These are phyloP conservation scores for Vitis rupestris DNA, from an alignment of 164 flowering plant species.

Conservation along the genomic window DNA sequence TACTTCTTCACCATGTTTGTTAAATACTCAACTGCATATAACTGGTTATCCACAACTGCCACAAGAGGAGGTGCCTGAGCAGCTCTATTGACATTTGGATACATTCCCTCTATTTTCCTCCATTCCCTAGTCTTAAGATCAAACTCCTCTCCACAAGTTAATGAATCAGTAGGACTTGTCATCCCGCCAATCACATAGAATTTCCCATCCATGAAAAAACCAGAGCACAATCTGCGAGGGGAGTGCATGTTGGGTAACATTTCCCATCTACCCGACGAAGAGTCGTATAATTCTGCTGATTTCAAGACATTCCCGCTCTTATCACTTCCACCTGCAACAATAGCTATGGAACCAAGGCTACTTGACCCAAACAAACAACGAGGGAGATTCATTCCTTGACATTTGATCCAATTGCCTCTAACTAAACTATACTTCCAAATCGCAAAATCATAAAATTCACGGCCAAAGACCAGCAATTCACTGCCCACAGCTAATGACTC, in stretches of 20 bases:
- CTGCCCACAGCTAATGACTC: constrained; percentile 69
- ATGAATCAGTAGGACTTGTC: constrained; percentile 37
- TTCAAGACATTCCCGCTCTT: constrained; percentile 45
- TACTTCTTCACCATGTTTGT: constrained; percentile 62
- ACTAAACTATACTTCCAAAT: constrained; percentile 56
- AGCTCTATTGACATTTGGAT: constrained; percentile 48
- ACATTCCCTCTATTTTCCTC: constrained; percentile 65
- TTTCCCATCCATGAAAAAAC: constrained; percentile 68
- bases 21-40: constrained; percentile 54
- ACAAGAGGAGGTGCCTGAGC: constrained; percentile 81
- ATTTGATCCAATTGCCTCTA: constrained; percentile 40
- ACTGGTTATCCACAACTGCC: constrained; percentile 63
- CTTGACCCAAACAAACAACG: constrained; percentile 71
- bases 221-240: constrained; percentile 62
- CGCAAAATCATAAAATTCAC: constrained; percentile 51
- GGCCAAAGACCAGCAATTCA: constrained; percentile 66
- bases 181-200: constrained; percentile 71
- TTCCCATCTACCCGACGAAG: constrained; percentile 54
- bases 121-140: constrained; percentile 50
- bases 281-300: constrained; percentile 66
- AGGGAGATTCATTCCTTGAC: constrained; percentile 52
- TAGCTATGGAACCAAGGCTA: constrained; percentile 54
- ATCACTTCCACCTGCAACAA: constrained; percentile 74
- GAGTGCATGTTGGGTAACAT: constrained; percentile 57
- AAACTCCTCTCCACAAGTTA: constrained; percentile 71